Percentiles rank a stretch among this genome's conserved stretches.
phyloP scores from a whole-genome alignment of 768 basidiomycete species.

The Daedaleopsis sinensis region DNA sequence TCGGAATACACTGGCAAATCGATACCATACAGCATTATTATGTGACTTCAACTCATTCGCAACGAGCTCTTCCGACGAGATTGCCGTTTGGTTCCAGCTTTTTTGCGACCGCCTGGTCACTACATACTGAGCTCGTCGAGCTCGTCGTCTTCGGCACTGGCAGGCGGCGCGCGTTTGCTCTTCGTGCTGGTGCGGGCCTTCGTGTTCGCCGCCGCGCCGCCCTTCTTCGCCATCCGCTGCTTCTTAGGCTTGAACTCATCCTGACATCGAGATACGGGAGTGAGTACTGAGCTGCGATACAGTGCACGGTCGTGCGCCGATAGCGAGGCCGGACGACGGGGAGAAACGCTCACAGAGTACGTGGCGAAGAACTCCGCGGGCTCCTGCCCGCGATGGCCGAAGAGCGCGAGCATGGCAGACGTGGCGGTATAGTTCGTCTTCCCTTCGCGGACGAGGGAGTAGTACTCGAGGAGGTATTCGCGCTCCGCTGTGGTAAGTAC shows the following conservation, averaged over 20 bases:
- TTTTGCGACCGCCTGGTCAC: too few relatives aligned
- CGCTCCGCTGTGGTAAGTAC: slow-evolving; percentile 27
- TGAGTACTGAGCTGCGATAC: background rate
- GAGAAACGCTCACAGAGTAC: slow-evolving; percentile 16
- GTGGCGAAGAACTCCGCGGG: slow-evolving; percentile 26
- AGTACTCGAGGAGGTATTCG: slow-evolving; percentile 37
- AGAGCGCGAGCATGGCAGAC: slow-evolving; percentile 27
- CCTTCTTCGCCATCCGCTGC: slow-evolving; percentile 13
- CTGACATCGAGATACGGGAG: slow-evolving; percentile 2
- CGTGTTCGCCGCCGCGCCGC: background rate
- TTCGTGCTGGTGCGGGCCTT: slow-evolving; percentile 4
- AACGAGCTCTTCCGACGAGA: too few relatives aligned
- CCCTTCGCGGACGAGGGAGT: slow-evolving; percentile 35
- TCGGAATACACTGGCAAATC: too few relatives aligned
- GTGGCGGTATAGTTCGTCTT: slow-evolving; percentile 33
- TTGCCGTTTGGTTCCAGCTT: too few relatives aligned
- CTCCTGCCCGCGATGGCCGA: slow-evolving; percentile 22
- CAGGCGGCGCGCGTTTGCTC: background rate
- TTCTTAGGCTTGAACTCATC: slow-evolving; percentile 27
- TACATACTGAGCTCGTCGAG: background rate
- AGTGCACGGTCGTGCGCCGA: background rate
- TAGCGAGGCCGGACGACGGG: too few relatives aligned
- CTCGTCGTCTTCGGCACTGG: slow-evolving; percentile 1
- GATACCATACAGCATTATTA: too few relatives aligned
- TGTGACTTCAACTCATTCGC: too few relatives aligned